Conservation (phyloP, 1,139 yeast genomes). For the Kodamaea derodonti region DNA sequence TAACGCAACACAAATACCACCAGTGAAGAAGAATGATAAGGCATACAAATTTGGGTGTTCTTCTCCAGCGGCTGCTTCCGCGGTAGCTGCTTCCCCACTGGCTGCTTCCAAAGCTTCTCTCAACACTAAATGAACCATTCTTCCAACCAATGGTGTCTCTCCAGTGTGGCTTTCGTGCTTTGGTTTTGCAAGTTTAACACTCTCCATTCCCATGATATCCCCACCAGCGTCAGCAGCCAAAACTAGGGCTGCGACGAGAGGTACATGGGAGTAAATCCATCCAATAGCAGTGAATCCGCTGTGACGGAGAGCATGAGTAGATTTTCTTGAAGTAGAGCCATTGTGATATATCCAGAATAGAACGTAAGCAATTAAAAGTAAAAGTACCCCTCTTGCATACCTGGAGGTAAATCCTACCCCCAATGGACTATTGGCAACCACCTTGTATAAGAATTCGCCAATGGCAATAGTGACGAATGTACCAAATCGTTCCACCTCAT, state of each 20-base stretch:
- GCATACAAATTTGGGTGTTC: slow-evolving; percentile 26
- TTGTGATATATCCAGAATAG: slow-evolving; percentile 54
- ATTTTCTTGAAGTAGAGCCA: slow-evolving; percentile 48
- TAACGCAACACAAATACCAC: slow-evolving; percentile 44
- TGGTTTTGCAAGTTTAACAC: slow-evolving; percentile 8
- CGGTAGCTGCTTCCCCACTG: slow-evolving; percentile 20
- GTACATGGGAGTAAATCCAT: slow-evolving; percentile 52
- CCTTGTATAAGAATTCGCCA: slow-evolving; percentile 59
- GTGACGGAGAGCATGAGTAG: slow-evolving; percentile 55
- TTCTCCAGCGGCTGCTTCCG: no score
- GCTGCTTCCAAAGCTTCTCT: slow-evolving; percentile 7
- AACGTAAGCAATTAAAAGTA: slow-evolving; percentile 48
- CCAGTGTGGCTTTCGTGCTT: slow-evolving; percentile 3
- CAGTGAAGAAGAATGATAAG: slow-evolving; percentile 45
- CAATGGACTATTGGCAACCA: slow-evolving; percentile 50
- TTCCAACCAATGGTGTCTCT: slow-evolving; percentile 2
- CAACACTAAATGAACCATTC: background rate
- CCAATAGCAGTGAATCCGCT: slow-evolving; percentile 42
- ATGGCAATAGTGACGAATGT: slow-evolving; percentile 62
- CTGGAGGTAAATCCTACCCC: slow-evolving; percentile 44
- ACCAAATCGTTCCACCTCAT: slow-evolving; percentile 59
- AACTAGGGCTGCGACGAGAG: slow-evolving; percentile 48
- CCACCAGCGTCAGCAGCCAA: slow-evolving; percentile 65
- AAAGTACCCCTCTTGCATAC: slow-evolving; percentile 47
- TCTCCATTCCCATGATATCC: slow-evolving; percentile 33